Evolutionary conservation across 305 asterid genomes (phyloP).

Genomic region (Fraxinus sp.): DNA sequence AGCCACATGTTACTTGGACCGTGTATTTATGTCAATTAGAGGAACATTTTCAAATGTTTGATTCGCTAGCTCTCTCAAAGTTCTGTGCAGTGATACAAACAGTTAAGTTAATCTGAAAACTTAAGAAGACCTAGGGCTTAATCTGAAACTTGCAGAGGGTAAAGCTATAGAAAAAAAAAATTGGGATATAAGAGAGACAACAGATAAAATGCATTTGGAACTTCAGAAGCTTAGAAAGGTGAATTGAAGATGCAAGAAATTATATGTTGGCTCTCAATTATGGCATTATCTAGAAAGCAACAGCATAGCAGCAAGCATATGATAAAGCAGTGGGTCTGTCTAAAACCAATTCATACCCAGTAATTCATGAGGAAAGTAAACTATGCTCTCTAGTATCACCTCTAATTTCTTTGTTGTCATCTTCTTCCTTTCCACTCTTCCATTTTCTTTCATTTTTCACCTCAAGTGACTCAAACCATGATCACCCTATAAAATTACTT

Average conservation of each 20-base stretch:
- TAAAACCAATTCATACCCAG: constrained; percentile 1
- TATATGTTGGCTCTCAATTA: background rate
- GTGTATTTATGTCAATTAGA: background rate
- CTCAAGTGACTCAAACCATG: constrained; percentile 4
- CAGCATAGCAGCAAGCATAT: background rate
- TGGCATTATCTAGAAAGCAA: background rate
- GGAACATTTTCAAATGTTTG: background rate
- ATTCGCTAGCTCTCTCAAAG: background rate
- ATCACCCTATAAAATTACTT: background rate
- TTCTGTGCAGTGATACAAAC: background rate
- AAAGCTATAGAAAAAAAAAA: background rate
- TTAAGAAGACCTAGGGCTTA: background rate
- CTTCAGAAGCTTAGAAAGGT: background rate
- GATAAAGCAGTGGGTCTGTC: background rate
- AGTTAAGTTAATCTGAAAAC: background rate
- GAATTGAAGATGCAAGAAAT: background rate
- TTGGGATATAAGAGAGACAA: background rate
- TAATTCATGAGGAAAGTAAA: background rate
- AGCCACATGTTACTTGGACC: background rate
- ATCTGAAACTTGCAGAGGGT: background rate
- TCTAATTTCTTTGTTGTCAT: constrained; percentile 2
- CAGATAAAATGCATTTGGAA: background rate
- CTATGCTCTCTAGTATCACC: constrained; percentile 5
- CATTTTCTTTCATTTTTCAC: constrained; percentile 6
- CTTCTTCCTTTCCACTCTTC: background rate